These are phyloP conservation scores for Scheffersomyces insectosa DNA, from an alignment of 1,139 yeast species.

Conservation along the genomic window DNA sequence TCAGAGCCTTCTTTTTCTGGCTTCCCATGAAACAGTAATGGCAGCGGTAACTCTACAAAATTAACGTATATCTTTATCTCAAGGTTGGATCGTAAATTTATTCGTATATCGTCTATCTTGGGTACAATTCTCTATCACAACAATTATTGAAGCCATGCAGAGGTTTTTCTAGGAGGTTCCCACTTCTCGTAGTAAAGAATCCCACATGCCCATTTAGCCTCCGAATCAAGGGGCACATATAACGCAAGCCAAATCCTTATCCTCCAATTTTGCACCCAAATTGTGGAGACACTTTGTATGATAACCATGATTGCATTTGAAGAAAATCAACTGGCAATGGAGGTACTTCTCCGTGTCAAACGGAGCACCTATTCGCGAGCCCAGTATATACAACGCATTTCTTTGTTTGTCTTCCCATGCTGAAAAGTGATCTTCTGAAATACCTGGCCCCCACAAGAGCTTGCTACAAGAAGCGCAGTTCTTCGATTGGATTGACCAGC, in stretches of 20 bases:
- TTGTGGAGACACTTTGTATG: conserved; percentile 58
- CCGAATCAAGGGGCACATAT: conserved; percentile 3
- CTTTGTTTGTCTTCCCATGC: conserved; percentile 51
- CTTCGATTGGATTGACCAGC: conserved; percentile 58
- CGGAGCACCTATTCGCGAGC: conserved; percentile 6
- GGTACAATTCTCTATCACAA: too few relatives aligned
- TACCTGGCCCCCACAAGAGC: conserved; percentile 60
- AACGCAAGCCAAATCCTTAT: conserved; percentile 10
- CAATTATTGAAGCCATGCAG: too few relatives aligned
- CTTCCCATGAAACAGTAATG: too few relatives aligned
- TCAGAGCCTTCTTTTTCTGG: too few relatives aligned
- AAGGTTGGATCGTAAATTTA: too few relatives aligned
- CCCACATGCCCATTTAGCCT: too few relatives aligned
- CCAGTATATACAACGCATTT: conserved; percentile 8
- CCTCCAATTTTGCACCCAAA: conserved; percentile 8
- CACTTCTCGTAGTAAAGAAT: too few relatives aligned
- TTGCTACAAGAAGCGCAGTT: conserved; percentile 75
- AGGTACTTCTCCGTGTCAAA: conserved; percentile 9
- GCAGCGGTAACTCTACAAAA: too few relatives aligned
- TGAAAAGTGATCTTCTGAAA: conserved; percentile 38
- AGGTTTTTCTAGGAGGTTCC: too few relatives aligned
- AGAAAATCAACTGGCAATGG: conserved; percentile 28
- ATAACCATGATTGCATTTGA: conserved; percentile 61
- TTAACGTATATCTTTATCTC: too few relatives aligned
- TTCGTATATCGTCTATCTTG: too few relatives aligned